Conservation (phyloP, 108 stramenopile genomes). For the Tribonema minus region DNA sequence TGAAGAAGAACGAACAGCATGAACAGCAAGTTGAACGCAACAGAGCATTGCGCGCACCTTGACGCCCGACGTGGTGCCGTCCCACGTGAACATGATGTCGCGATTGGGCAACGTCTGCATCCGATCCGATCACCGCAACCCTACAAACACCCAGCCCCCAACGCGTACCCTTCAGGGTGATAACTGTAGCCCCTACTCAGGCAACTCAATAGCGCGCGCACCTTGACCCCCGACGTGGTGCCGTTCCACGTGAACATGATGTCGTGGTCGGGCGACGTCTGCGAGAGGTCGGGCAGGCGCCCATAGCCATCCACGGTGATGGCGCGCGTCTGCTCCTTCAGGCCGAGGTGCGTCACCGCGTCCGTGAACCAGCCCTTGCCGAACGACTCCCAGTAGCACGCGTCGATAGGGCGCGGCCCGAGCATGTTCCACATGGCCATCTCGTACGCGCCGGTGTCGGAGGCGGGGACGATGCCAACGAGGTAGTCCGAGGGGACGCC, state of each 20-base stretch:
- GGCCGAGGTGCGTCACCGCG: conserved; percentile 80
- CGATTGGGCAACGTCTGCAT: too few relatives aligned
- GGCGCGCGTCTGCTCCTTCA: conserved; percentile 76
- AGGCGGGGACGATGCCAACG: conserved; percentile 73
- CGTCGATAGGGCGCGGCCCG: conserved; percentile 84
- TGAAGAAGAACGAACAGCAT: too few relatives aligned
- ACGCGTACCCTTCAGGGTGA: too few relatives aligned
- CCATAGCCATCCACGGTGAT: conserved; percentile 93
- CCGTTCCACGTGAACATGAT: conserved; percentile 98
- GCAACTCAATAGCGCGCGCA: too few relatives aligned
- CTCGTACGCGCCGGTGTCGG: conserved; percentile 98
- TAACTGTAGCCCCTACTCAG: too few relatives aligned
- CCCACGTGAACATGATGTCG: conserved; percentile 98
- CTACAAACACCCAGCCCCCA: too few relatives aligned
- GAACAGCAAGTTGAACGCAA: too few relatives aligned
- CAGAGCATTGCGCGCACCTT: too few relatives aligned
- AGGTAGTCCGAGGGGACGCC: conserved; percentile 68
- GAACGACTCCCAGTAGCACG: conserved; percentile 97
- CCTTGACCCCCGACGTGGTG: conserved; percentile 94
- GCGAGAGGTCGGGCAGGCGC: conserved; percentile 79
- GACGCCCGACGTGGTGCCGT: conserved; percentile 98
- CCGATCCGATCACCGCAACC: too few relatives aligned
- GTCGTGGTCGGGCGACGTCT: conserved; percentile 83
- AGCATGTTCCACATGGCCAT: conserved; percentile 99
- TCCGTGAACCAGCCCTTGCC: conserved; percentile 68